A percentile compares a stretch with the other conserved stretches of the same genome.
These are phyloP conservation scores for Ceratobasidium sp. DNA, from an alignment of 1,284 basidiomycete species.

Conservation along the genomic window DNA sequence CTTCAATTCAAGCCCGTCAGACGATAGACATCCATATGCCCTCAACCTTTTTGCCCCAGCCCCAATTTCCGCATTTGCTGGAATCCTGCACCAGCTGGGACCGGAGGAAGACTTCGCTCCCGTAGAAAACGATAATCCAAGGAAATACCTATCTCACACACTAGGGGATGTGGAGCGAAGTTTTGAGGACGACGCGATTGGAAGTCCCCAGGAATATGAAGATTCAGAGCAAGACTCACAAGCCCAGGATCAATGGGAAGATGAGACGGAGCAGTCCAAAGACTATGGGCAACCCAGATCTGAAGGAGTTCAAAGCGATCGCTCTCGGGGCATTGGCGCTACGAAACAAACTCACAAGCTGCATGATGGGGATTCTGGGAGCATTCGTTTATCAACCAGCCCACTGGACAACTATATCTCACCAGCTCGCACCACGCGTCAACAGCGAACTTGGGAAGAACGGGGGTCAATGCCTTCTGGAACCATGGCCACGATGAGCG, in stretches of 20 bases:
- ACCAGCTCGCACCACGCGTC: not conserved
- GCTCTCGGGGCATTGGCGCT: not conserved
- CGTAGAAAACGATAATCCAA: not conserved
- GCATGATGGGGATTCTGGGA: not conserved
- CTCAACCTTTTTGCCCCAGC: conserved; percentile 31
- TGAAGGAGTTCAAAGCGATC: not conserved
- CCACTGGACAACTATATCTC: not conserved
- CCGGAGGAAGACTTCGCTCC: not conserved
- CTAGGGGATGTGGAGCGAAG: not conserved
- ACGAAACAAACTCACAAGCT: not conserved
- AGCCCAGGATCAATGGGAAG: not conserved
- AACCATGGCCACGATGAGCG: not conserved
- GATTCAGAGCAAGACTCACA: not conserved
- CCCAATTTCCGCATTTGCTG: not conserved
- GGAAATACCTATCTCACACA: conserved; percentile 2
- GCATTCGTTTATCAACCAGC: not conserved
- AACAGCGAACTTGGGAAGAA: not conserved
- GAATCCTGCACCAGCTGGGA: not conserved
- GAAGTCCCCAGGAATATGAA: not conserved
- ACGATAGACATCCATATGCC: not conserved
- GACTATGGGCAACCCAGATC: not conserved
- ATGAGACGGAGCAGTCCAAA: not conserved
- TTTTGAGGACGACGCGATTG: not conserved
- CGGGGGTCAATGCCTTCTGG: not conserved
- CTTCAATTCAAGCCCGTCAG: not conserved